Evolutionary conservation across 352 stramenopile genomes (phyloP).

Genomic region (Phytophthora pisi): DNA sequence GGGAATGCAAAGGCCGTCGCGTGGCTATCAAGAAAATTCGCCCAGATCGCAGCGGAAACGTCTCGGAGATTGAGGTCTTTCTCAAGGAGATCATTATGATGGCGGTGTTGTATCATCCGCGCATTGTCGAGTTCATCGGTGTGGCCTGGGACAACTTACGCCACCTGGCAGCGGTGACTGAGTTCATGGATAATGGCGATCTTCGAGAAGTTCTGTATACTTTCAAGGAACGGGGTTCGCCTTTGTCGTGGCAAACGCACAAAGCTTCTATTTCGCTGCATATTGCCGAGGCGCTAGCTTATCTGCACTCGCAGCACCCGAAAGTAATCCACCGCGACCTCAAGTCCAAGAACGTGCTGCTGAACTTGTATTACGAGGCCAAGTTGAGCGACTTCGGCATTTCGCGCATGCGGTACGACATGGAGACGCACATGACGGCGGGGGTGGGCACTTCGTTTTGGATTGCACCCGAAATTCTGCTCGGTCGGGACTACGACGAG

Average conservation of each 20-base stretch:
- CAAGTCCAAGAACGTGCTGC: constrained; percentile 51
- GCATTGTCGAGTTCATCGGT: constrained; percentile 43
- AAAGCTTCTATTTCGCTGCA: constrained; percentile 57
- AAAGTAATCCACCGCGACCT: constrained; percentile 59
- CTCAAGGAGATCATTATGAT: constrained; percentile 43
- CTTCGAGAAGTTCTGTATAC: constrained; percentile 55
- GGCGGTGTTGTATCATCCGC: constrained; percentile 41
- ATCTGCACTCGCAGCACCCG: constrained; percentile 61
- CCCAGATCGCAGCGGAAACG: constrained; percentile 27
- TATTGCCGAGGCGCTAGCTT: constrained; percentile 59
- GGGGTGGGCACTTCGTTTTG: constrained; percentile 61
- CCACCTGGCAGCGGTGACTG: constrained; percentile 56
- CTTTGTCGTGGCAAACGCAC: constrained; percentile 46
- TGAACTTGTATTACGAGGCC: constrained; percentile 50
- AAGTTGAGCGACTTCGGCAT: constrained; percentile 80
- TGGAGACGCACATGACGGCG: constrained; percentile 59
- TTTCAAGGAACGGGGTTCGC: constrained; percentile 43
- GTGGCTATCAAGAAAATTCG: constrained; percentile 44
- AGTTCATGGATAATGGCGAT: constrained; percentile 73
- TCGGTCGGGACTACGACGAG: constrained; percentile 55
- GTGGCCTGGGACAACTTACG: constrained; percentile 48
- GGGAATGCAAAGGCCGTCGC: constrained; percentile 30
- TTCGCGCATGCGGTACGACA: constrained; percentile 46
- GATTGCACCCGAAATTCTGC: constrained; percentile 68
- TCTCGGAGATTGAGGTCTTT: constrained; percentile 35